phyloP scores from a whole-genome alignment of 345 rosid species.

The Salix suchowensis region DNA sequence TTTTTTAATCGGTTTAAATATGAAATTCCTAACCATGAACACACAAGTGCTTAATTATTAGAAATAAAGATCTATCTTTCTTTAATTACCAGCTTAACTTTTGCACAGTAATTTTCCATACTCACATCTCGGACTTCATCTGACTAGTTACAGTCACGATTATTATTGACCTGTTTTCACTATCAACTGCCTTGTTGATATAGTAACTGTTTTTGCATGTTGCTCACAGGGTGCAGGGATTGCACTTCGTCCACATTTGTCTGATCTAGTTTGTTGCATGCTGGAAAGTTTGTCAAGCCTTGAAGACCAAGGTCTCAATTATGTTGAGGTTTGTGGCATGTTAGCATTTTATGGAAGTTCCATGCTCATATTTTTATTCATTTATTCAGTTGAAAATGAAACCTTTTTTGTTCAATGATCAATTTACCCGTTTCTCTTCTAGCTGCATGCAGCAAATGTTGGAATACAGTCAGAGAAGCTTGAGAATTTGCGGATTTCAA shows the following conservation, averaged over 20 bases:
- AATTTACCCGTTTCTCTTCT: slow-evolving; percentile 24
- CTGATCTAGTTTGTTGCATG: slow-evolving; percentile 95
- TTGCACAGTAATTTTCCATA: background rate
- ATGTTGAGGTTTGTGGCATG: slow-evolving; percentile 67
- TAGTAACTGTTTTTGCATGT: background rate
- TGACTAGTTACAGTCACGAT: background rate
- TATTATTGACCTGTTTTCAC: background rate
- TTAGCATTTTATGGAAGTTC: slow-evolving; percentile 7
- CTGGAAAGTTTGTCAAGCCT: slow-evolving; percentile 97
- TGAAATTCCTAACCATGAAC: background rate
- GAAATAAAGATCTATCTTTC: background rate
- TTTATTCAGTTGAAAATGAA: background rate
- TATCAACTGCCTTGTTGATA: background rate
- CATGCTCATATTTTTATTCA: background rate
- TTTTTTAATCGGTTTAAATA: background rate
- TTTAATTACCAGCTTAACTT: background rate
- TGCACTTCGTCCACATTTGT: slow-evolving; percentile 80
- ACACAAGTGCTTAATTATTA: background rate
- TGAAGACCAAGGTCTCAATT: slow-evolving; percentile 96
- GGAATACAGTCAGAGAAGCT: slow-evolving; percentile 93
- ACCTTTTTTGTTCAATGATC: slow-evolving; percentile 6
- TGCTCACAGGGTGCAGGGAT: slow-evolving; percentile 75
- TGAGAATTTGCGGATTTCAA: slow-evolving; percentile 85
- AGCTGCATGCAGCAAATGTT: slow-evolving; percentile 95
- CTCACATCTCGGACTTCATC: background rate